Evolutionary conservation across 108 stramenopile genomes (phyloP).

Genomic region (Aureococcus anophagefferens): DNA sequence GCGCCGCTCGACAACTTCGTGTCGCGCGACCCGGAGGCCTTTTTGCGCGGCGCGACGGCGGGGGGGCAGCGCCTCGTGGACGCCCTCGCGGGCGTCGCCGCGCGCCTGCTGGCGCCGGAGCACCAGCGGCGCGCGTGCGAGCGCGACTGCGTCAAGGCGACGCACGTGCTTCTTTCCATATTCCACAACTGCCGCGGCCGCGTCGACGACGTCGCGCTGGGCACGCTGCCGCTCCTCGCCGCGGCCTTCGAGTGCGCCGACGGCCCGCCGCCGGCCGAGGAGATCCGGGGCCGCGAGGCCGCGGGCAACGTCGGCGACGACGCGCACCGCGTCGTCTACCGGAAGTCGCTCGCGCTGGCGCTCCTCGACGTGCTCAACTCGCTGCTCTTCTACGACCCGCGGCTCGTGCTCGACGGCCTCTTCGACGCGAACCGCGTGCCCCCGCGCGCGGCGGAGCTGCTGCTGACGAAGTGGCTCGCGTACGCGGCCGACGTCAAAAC

Average conservation of each 20-base stretch:
- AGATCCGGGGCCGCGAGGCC: no score
- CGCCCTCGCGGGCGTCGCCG: constrained; percentile 74
- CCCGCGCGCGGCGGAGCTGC: background rate
- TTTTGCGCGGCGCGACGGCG: constrained; percentile 50
- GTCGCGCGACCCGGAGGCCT: constrained; percentile 62
- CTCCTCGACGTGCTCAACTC: constrained; percentile 1
- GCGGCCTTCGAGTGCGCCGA: background rate
- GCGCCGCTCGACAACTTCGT: constrained; percentile 87
- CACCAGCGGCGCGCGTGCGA: constrained; percentile 69
- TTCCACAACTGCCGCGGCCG: constrained; percentile 76
- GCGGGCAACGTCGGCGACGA: background rate
- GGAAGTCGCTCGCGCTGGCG: constrained; percentile 4
- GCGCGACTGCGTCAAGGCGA: constrained; percentile 68
- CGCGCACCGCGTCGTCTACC: background rate
- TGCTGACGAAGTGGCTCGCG: background rate
- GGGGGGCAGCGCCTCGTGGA: constrained; percentile 38
- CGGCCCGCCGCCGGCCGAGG: constrained; percentile 3
- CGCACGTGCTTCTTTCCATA: constrained; percentile 72
- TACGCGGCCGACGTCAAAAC: background rate
- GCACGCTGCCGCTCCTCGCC: constrained; percentile 5
- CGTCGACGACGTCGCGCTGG: constrained; percentile 13
- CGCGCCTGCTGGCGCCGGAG: constrained; percentile 72
- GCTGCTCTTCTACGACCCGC: constrained; percentile 15
- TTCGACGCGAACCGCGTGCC: background rate
- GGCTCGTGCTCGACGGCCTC: constrained; percentile 8